A percentile compares a stretch with the other conserved stretches of the same genome.
Conservation (phyloP, 345 rosid species). For the Excoecaria agallocha region DNA sequence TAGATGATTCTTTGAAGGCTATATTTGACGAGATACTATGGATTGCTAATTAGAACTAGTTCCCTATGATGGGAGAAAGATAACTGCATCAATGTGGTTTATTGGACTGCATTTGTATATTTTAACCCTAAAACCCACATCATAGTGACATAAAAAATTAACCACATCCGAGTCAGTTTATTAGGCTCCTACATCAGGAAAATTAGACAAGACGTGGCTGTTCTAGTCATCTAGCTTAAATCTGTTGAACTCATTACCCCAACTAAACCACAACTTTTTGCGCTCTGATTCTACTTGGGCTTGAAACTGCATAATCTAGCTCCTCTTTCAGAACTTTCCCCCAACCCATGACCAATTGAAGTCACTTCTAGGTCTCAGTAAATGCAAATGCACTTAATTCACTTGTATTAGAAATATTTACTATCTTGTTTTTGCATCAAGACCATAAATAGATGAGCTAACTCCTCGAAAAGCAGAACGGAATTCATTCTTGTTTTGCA, state of each 20-base stretch:
- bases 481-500: not conserved
- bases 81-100: not conserved
- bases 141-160: not conserved
- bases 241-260: not conserved
- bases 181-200: not conserved
- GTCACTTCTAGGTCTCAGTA: not conserved
- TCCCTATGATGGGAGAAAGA: not conserved
- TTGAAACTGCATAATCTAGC: not conserved
- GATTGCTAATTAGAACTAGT: not conserved
- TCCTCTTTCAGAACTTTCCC: not conserved
- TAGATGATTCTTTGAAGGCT: not conserved
- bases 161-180: not conserved
- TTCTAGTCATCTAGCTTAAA: not conserved
- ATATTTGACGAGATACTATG: not conserved
- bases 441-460: no score
- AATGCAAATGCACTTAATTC: not conserved
- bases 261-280: not conserved
- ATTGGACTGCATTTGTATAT: not conserved
- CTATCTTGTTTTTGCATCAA: not conserved
- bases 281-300: not conserved
- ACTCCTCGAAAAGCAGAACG: no score
- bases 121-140: not conserved
- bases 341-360: slow-evolving; percentile 4
- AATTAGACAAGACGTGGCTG: not conserved
- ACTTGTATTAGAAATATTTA: not conserved